Evolutionary conservation across 1,139 yeast genomes (phyloP), one percentile per base, ranked within the genome.

Genomic region (Yamadazyma friedrichii): DNA sequence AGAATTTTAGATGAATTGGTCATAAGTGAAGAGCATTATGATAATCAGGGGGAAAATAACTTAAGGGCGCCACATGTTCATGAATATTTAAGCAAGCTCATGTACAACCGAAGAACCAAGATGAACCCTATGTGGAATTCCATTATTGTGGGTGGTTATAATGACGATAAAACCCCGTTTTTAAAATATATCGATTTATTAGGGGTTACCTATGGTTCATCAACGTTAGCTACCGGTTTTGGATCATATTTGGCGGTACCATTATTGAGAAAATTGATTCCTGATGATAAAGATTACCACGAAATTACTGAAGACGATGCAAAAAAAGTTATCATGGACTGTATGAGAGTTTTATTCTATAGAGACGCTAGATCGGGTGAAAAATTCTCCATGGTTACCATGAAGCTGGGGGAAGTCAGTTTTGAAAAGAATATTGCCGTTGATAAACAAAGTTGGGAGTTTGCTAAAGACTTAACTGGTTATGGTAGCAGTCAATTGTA

Each of bases 91-190:
- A 81, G 94, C 36, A 80, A 86, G 48, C 84, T 91, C 35, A 74
- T 91, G 74, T 94, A 94, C 67, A 74, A 79, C 53, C 82, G 98
- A 65, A 81, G 99, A 65, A 78, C 87, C 40, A 88, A 91, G 64
- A 83, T 94, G 93, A 80, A 94, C 61, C 99, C 99, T 17, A 75
- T 89, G 49, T 94, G 98, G 98, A 94, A 93, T 64, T 87, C 98
- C 0, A 70, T 88, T 31, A 73, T 94, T 43, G 97, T 93, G 39
- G 97, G 91, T 9, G 99, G 98, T 4, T 76, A 84, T 54, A 85
- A 84, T 59, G 83, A 81, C 45, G 83, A 79, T 46, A 58, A 64
- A 31, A 78, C 78, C 33, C 84, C 88, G 40, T 87, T 86, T 55
- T 73, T 93, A 56, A 82, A 84, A 51, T 91, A 87, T 58, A 95